A percentile compares a stretch with the other conserved stretches of the same genome.
Evolutionary conservation across 306 rosid genomes (phyloP).

Genomic region (Alnus rubra): DNA sequence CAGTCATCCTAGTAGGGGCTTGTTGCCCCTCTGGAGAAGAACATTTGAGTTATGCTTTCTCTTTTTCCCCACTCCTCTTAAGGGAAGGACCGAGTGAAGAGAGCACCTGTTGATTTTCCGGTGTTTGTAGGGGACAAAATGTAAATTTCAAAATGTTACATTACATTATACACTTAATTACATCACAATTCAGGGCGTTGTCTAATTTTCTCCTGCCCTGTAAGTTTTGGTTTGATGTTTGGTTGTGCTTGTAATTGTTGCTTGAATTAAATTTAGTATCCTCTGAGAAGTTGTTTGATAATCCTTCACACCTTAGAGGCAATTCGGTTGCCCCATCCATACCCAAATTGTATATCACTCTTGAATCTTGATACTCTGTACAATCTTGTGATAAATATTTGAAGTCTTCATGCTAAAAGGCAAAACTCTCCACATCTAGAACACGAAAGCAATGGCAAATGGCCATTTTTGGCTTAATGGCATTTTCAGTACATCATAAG

Average conservation of each 20-base stretch:
- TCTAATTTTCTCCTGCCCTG: constrained; percentile 34
- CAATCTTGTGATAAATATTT: too few species aligned
- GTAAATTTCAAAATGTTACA: constrained; percentile 51
- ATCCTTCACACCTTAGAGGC: not conserved
- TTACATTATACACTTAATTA: constrained; percentile 28
- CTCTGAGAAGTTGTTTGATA: not conserved
- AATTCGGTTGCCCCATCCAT: not conserved
- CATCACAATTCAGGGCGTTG: constrained; percentile 35
- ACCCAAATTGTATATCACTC: not conserved
- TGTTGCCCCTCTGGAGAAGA: constrained; percentile 34
- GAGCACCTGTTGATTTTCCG: constrained; percentile 42
- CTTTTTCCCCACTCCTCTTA: constrained; percentile 20
- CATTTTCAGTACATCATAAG: too few species aligned
- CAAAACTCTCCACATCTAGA: too few species aligned
- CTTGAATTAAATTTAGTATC: constrained; percentile 7
- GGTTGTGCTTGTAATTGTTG: constrained; percentile 2
- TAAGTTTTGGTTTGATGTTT: constrained; percentile 26
- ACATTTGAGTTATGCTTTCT: constrained; percentile 18
- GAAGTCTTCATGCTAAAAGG: too few species aligned
- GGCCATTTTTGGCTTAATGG: too few species aligned
- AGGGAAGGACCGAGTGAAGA: constrained; percentile 29
- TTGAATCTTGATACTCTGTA: too few species aligned
- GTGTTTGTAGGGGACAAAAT: constrained; percentile 55
- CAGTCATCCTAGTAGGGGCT: constrained; percentile 27
- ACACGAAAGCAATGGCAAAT: too few species aligned